These are phyloP conservation scores for Monosporascus sp. DNA, from an alignment of 2,329 filamentous ascomycete species.

Conservation along the genomic window DNA sequence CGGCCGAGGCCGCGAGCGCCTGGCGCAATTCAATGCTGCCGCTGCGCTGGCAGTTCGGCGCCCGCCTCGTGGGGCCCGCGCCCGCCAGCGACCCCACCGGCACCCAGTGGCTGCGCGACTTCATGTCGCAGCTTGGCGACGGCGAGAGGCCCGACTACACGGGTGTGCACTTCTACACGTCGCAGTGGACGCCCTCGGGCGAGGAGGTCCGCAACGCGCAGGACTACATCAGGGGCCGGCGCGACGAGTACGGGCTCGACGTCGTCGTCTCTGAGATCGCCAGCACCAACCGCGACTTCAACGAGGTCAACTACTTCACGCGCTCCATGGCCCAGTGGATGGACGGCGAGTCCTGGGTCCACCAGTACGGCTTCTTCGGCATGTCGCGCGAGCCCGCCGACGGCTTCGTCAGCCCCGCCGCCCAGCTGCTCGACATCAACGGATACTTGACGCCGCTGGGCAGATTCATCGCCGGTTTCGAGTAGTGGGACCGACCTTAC, in stretches of 20 bases:
- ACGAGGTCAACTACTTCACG: constrained; percentile 34
- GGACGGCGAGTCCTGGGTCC: constrained; percentile 35
- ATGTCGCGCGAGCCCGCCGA: constrained; percentile 38
- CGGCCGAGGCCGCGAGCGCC: constrained; percentile 30
- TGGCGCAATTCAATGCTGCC: constrained; percentile 35
- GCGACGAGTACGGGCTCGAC: constrained; percentile 25
- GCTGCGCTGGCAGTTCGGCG: constrained; percentile 19
- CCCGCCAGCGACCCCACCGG: constrained; percentile 34
- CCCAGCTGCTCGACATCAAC: constrained; percentile 39
- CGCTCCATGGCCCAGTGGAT: constrained; percentile 36
- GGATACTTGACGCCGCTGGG: constrained; percentile 33
- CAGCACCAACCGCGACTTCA: constrained; percentile 30
- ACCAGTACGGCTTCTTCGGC: constrained; percentile 40
- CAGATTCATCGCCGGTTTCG: constrained; percentile 1
- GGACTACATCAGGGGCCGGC: constrained; percentile 30
- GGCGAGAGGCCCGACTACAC: constrained; percentile 34
- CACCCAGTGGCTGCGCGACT: constrained; percentile 34
- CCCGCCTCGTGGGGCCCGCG: constrained; percentile 33
- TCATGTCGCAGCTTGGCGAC: constrained; percentile 30
- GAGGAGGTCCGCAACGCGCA: constrained; percentile 28
- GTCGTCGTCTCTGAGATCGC: constrained; percentile 37
- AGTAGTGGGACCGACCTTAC: background rate
- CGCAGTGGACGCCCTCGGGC: constrained; percentile 11
- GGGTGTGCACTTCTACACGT: constrained; percentile 39
- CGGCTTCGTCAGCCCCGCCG: constrained; percentile 39